Evolutionary conservation across 352 stramenopile species (phyloP).

Genomic region (Aphanomyces euteiches): DNA sequence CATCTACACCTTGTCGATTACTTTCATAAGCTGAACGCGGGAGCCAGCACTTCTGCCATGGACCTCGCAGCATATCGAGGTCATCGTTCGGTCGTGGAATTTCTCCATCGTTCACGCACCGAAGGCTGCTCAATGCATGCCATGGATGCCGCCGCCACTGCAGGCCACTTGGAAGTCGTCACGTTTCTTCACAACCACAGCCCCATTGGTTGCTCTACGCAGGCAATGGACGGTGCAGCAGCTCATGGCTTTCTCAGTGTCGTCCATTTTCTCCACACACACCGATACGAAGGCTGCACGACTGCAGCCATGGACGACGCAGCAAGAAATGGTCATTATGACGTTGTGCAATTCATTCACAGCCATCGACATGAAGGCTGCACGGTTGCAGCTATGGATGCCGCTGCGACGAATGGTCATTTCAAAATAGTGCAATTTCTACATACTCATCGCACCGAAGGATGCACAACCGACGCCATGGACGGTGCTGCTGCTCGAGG

Average conservation of each 20-base stretch:
- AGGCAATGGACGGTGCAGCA: constrained; percentile 19
- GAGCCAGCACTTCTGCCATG: constrained; percentile 2
- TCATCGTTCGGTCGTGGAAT: constrained; percentile 13
- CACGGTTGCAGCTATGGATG: constrained; percentile 7
- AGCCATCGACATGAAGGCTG: constrained; percentile 22
- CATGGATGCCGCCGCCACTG: constrained; percentile 1
- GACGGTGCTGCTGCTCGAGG: constrained; percentile 20
- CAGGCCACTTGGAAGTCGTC: constrained; percentile 14
- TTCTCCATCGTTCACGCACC: constrained; percentile 25
- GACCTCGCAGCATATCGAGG: constrained; percentile 12
- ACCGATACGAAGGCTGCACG: constrained; percentile 25
- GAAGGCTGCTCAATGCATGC: constrained; percentile 37
- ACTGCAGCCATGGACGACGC: constrained; percentile 23
- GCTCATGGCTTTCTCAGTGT: constrained; percentile 3
- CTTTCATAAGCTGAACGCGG: background rate
- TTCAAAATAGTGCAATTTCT: constrained; percentile 29
- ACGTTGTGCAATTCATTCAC: constrained; percentile 23
- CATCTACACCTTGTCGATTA: constrained; percentile 22
- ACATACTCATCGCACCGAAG: constrained; percentile 21
- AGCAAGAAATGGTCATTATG: constrained; percentile 7
- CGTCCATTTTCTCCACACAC: constrained; percentile 20
- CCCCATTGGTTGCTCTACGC: background rate
- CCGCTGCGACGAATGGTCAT: constrained; percentile 26
- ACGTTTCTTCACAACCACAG: constrained; percentile 21
- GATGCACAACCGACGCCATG: constrained; percentile 19